These are phyloP conservation scores for Claviceps lovelessii DNA, from an alignment of 2,329 filamentous ascomycete genomes.

Conservation along the genomic window DNA sequence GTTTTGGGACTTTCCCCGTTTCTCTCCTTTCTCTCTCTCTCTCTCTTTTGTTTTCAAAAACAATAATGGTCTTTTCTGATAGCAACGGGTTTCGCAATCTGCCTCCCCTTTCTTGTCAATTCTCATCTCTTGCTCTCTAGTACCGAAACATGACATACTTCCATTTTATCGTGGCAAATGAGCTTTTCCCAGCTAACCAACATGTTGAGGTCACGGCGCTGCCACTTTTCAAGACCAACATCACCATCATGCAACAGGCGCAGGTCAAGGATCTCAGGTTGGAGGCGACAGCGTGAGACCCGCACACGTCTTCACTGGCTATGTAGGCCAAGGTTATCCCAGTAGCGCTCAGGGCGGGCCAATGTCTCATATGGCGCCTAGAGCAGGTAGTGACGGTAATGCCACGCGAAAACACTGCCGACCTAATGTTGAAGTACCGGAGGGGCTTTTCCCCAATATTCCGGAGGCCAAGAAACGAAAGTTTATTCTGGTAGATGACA, in stretches of 20 bases:
- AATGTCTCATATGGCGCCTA: constrained; percentile 46
- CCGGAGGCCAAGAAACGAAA: constrained; percentile 87
- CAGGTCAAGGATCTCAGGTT: constrained; percentile 32
- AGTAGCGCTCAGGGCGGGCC: constrained; percentile 34
- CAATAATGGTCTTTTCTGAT: no score
- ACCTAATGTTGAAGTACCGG: constrained; percentile 43
- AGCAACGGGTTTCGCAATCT: no score
- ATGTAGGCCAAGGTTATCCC: constrained; percentile 47
- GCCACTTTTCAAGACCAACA: constrained; percentile 41
- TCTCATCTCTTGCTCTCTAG: neutral
- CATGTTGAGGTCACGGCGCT: constrained; percentile 41
- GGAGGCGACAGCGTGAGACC: constrained; percentile 54
- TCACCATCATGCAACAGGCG: constrained; percentile 48
- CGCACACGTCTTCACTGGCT: constrained; percentile 59
- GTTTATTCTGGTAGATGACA: constrained; percentile 91
- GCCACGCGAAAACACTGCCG: constrained; percentile 22
- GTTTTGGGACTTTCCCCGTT: neutral
- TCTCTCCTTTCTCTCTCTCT: neutral
- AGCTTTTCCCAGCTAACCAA: neutral
- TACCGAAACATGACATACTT: no score
- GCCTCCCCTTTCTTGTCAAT: no score
- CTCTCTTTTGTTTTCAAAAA: no score
- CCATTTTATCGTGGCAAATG: neutral
- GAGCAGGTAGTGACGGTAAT: constrained; percentile 18
- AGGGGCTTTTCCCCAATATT: constrained; percentile 71